Evolutionary conservation across 2,329 filamentous ascomycete genomes (phyloP), one percentile per base, ranked within the genome.

Genomic region (Colletotrichum sp.): DNA sequence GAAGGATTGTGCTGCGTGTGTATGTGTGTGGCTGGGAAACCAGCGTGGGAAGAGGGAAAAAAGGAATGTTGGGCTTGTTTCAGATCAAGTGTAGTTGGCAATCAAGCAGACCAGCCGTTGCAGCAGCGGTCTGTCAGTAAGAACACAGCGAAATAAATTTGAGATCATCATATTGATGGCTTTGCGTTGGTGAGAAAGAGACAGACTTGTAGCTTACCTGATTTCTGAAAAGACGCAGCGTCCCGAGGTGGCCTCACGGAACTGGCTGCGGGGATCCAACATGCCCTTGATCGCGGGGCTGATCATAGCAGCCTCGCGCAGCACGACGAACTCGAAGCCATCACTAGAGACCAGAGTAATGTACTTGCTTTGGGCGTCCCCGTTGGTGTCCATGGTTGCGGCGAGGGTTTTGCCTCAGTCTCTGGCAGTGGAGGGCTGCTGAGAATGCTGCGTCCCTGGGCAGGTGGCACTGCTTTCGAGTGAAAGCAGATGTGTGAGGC

Each of bases 341-440:
- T 96, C 95, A 79, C 88, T 90, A 1, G 94, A 95, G 57, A 96
- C 89, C 69, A 96, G 91, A 7, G 95, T 96, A 78, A 96, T 90
- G 84, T 95, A 96, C 81, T 95, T 92, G 85, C 90, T 91, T 22
- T 78, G 65, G 34, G 75, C 59, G 52, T 69, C 72, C 39, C 71
- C 75, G 61, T 77, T 67, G 57, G 65, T 25, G 27, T 64, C 75
- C 71, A 75, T 75, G 36, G 25, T 39, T 30, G 11, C 55, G 32
- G 32, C 30, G 61, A 39, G 32, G 4, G 3, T 13, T 13, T 25
- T 52, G 44, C 44, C n/a, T 25, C 44, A 52, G n/a, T 3, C 44
- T 52, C 12, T 52, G n/a, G n/a, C 44, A 22, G n/a, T 52, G n/a
- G 6, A 52, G 11, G n/a, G n/a, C 44, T 49, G n/a, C 44, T 49